phyloP scores from a whole-genome alignment of 176 grass and related monocot genomes.

The Tuctoria greenei region DNA sequence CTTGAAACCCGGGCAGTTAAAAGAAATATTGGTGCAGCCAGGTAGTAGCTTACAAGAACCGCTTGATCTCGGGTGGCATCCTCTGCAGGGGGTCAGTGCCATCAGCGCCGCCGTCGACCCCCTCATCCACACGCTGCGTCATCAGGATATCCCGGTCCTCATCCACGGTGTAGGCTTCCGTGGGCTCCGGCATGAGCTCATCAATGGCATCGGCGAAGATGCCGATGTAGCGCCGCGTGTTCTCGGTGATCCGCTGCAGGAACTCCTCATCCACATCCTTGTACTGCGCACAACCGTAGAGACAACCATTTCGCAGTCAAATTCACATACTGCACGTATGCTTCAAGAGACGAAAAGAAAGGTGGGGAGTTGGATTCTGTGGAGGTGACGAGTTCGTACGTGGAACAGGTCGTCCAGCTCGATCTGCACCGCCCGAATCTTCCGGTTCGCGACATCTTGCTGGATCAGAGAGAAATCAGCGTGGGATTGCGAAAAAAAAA shows the following conservation, averaged over 20 bases:
- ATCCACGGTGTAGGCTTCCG: constrained; percentile 76
- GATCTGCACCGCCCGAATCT: constrained; percentile 68
- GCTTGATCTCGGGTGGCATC: constrained; percentile 94
- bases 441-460: constrained; percentile 94
- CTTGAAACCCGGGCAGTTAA: background rate
- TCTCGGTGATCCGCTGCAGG: constrained; percentile 74
- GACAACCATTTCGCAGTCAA: background rate
- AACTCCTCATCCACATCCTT: constrained; percentile 89
- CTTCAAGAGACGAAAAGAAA: background rate
- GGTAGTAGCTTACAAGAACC: constrained; percentile 98
- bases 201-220: constrained; percentile 79
- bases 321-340: constrained; percentile 18
- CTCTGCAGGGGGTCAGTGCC: constrained; percentile 66
- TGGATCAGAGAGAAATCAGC: constrained; percentile 29
- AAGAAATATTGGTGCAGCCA: background rate
- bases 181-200: constrained; percentile 94
- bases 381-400: constrained; percentile 37
- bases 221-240: constrained; percentile 76
- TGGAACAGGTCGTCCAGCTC: constrained; percentile 87
- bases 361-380: background rate
- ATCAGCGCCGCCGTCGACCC: constrained; percentile 46
- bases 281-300: constrained; percentile 47
- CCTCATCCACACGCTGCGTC: constrained; percentile 93
- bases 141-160: constrained; percentile 94
- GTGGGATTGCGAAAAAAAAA: background rate